Base-by-base conservation (phyloP, 306 rosid species). In the Vicia villosa region DNA sequence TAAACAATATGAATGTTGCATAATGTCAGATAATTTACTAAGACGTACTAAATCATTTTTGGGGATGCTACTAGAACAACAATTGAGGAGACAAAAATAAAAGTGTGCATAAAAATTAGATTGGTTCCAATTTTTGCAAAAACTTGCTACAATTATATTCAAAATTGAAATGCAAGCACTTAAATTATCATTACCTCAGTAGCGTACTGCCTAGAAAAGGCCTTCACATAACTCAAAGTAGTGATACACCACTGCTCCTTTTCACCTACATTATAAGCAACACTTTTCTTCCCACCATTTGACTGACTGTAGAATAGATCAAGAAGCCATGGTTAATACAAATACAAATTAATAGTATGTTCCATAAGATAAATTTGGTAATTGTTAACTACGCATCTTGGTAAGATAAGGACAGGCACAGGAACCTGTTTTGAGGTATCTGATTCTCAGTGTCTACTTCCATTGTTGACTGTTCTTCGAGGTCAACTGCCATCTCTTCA, bases 161-260 rank as follows among this genome's bases (percentile, higher is more conserved):
- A 50, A 46, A 73, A 77, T 15, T 51, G 69, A 50, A 46, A 74
- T 45, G 15, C 38, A 69, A 54, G 63, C 20, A 40, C 62, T 15
- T 50, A 67, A 76, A 50, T 40, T 24, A 32, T 28, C 49, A 68
- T 64, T 89, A 95, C 99, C 99, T 95, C 99, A 24, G 95, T 77
- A 14, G 99, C 99, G 21, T 95, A 92, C 83, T 90, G 98, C 87
- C 98, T 90, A 2, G 99, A 87, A 75, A 94, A 86, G 63, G 99
- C 92, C 86, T 91, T 94, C 82, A 89, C 96, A 77, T 94, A 94
- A 59, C 95, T 95, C 77, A 94, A 83, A 43, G 97, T 94, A 36
- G 98, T 80, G 66, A 92, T 76, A 79, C 96, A 92, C 98, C 98
- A 95, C 79, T 95, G 99, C 81, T 88, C 97, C 61, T 91, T 91